Base-by-base conservation (phyloP, 75 land plant genomes). In the Picea sitchensis region DNA sequence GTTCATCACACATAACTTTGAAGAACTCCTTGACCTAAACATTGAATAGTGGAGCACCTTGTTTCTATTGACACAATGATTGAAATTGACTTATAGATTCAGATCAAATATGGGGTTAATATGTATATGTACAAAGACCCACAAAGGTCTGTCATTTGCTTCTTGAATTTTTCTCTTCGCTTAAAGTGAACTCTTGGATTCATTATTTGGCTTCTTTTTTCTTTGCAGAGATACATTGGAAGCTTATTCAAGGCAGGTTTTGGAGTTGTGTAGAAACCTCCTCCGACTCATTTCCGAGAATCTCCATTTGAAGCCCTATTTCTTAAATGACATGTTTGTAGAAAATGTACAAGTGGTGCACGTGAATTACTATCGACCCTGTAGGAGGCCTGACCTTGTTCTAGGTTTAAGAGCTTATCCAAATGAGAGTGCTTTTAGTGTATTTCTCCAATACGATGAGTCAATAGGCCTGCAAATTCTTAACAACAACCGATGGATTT, bases 401-500 rank as follows among this genome's bases (percentile, higher is more conserved):
- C 78, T 86, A 6, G 84, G 84, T 14, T 65, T 86, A 14, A 68
- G 80, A 21, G 44, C 81, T 18, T 85, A 86, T 68, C 83, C 88
- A 3, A 85, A 86, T 32, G 79, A 79, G 47, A 82, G 85, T 15
- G 82, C 80, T 65, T 58, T 86, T 34, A 86, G 85, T 47, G 61
- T 86, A n/a, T 78, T 86, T 5, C 76, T 82, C 47, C 77, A 80
- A 23, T 84, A 86, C 75, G 71, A 80, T 0, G 36, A 61, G 15
- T 78, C 80, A 7, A 2, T 13, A 0, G 88, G 88, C 0, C 82
- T 86, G 15, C 88, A 86, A 57, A 85, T 83, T 34, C 76, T 58
- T 76, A 79, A 77, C 61, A 90, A 86, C 62, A 91, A 82, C 21
- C 18, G 84, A 61, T 93, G 95, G 95, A 47, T 93, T 26, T 87